Conservation (phyloP, 2,329 filamentous ascomycete species). For the Xylaria sp. region DNA sequence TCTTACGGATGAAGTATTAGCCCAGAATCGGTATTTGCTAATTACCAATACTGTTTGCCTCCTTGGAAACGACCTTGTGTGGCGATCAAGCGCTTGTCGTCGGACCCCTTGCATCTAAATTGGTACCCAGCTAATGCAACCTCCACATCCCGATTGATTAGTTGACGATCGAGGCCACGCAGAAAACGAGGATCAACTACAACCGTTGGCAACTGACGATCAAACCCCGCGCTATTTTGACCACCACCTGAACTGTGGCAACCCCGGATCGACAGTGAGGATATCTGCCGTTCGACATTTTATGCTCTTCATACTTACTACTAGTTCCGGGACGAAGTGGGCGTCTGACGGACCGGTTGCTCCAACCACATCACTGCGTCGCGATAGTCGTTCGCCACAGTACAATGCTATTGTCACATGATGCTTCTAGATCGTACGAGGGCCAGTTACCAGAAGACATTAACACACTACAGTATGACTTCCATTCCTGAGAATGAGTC, state of each 20-base stretch:
- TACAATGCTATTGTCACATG: slow-evolving; percentile 20
- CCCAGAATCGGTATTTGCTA: slow-evolving; percentile 6
- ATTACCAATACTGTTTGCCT: neutral
- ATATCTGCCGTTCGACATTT: slow-evolving; percentile 20
- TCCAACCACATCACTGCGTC: slow-evolving; percentile 5
- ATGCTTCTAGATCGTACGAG: slow-evolving; percentile 19
- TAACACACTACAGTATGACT: slow-evolving; percentile 13
- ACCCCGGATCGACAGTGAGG: slow-evolving; percentile 31
- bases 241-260: slow-evolving; percentile 21
- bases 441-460: neutral
- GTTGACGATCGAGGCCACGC: slow-evolving; percentile 24
- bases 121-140: slow-evolving; percentile 23
- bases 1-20: slow-evolving; percentile 19
- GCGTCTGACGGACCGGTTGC: neutral
- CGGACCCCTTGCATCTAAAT: slow-evolving; percentile 30
- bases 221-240: slow-evolving; percentile 29
- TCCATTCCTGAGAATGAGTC: neutral
- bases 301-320: slow-evolving; percentile 11
- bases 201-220: slow-evolving; percentile 29
- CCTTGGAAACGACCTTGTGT: slow-evolving; percentile 11
- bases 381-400: neutral
- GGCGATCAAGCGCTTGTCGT: slow-evolving; percentile 28
- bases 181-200: slow-evolving; percentile 27
- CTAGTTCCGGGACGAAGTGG: neutral
- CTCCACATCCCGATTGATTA: slow-evolving; percentile 21